A percentile compares a stretch with the other conserved stretches of the same genome.
Conservation (phyloP, 345 rosid genomes). For the Heritiera littoralis region DNA sequence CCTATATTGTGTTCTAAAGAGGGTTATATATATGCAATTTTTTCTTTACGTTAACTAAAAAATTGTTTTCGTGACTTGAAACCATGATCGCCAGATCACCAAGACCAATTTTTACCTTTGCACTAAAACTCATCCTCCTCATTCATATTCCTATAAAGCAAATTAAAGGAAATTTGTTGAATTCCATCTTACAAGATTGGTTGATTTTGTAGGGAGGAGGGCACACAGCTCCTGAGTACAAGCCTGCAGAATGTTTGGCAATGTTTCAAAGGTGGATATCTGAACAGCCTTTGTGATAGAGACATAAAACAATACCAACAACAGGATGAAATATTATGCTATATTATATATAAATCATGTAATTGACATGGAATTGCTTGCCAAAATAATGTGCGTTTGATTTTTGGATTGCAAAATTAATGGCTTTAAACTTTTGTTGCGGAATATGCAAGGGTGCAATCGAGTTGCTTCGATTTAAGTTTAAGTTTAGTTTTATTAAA, state of each 20-base stretch:
- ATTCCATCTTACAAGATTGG: not conserved
- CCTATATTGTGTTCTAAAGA: too few relatives aligned
- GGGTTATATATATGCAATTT: too few relatives aligned
- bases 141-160: not conserved
- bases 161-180: not conserved
- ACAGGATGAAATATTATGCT: not conserved
- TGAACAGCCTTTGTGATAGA: not conserved
- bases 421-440: too few relatives aligned
- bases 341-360: not conserved
- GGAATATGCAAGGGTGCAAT: too few relatives aligned
- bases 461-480: too few relatives aligned
- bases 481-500: too few relatives aligned
- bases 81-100: too few relatives aligned
- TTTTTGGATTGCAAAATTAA: too few relatives aligned
- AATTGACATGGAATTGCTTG: not conserved
- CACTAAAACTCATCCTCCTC: too few relatives aligned
- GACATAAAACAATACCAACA: not conserved
- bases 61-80: too few relatives aligned
- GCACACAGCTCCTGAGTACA: slow-evolving; percentile 41
- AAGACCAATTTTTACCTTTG: too few relatives aligned
- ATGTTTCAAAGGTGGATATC: slow-evolving; percentile 22
- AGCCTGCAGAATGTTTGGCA: slow-evolving; percentile 14
- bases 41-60: too few relatives aligned
- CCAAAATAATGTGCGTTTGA: not conserved
- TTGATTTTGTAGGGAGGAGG: slow-evolving; percentile 60